These are phyloP conservation scores for Baudoinia panamericana DNA, from an alignment of 495 filamentous ascomycete genomes.

Conservation along the genomic window DNA sequence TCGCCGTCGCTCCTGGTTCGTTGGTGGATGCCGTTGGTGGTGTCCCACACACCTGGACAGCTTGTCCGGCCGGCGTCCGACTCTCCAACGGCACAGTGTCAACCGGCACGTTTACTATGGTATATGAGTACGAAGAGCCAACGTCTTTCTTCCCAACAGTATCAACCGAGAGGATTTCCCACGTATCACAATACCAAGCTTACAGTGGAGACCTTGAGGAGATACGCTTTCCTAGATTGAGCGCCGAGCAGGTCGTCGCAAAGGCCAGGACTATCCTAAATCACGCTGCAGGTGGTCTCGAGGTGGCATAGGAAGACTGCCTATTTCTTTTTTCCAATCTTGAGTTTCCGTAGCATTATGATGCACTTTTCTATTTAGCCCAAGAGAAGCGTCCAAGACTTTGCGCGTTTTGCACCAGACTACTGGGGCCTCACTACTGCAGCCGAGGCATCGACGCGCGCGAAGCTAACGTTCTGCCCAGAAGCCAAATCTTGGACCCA, in stretches of 20 bases:
- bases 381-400: too few species aligned
- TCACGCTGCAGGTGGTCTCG: too few species aligned
- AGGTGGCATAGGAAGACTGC: too few species aligned
- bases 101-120: constrained; percentile 11
- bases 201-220: constrained; percentile 5
- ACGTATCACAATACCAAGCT: constrained; percentile 4
- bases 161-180: neutral
- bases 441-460: too few species aligned
- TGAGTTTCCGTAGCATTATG: too few species aligned
- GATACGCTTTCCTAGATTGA: constrained; percentile 11
- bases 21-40: constrained; percentile 6
- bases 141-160: constrained; percentile 13
- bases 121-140: constrained; percentile 9
- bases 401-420: too few species aligned
- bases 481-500: too few species aligned
- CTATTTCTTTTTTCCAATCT: too few species aligned
- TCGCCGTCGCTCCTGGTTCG: constrained; percentile 2
- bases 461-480: too few species aligned
- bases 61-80: constrained; percentile 3
- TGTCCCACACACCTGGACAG: constrained; percentile 11
- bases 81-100: constrained; percentile 7
- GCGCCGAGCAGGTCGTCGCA: constrained; percentile 3
- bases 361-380: too few species aligned
- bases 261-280: too few species aligned
- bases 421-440: too few species aligned